Evolutionary conservation across 73 alveolate species (phyloP).

Genomic region (Loxodes magnus): DNA sequence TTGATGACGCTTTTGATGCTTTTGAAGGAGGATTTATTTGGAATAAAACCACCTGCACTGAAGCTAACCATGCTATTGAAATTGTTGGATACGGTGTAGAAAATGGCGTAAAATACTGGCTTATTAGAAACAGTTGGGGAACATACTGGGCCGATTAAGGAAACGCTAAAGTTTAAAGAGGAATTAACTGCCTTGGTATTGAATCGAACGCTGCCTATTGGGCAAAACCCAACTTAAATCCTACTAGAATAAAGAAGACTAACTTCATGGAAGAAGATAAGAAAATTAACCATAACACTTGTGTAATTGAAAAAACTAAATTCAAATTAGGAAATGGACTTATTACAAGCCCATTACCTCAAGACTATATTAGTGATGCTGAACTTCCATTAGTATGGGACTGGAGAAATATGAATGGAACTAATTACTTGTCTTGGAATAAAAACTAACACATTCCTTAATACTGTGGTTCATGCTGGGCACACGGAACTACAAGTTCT

Average conservation of each 20-base stretch:
- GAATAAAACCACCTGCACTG: conserved; percentile 30
- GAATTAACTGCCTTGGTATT: conserved; percentile 40
- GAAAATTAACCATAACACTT: conserved; percentile 17
- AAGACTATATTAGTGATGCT: conserved; percentile 19
- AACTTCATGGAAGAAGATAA: conserved; percentile 18
- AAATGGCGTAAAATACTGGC: conserved; percentile 64
- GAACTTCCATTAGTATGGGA: conserved; percentile 45
- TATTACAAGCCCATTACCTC: conserved; percentile 26
- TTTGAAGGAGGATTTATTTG: conserved; percentile 43
- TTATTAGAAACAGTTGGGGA: conserved; percentile 75
- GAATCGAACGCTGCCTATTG: conserved; percentile 23
- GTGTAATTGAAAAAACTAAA: conserved; percentile 21
- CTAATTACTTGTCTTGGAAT: conserved; percentile 60
- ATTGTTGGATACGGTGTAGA: conserved; percentile 76
- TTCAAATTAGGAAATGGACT: conserved; percentile 20
- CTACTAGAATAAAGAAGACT: no score
- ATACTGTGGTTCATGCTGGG: conserved; percentile 73
- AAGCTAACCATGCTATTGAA: conserved; percentile 52
- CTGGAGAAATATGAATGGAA: conserved; percentile 61
- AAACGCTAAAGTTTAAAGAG: conserved; percentile 53
- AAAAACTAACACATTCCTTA: conserved; percentile 61
- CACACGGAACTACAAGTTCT: conserved; percentile 65
- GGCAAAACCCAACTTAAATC: conserved; percentile 24
- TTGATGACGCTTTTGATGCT: conserved; percentile 35
- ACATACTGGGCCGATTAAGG: conserved; percentile 64